Percentiles rank a stretch among this genome's conserved stretches.
phyloP scores from a whole-genome alignment of 495 filamentous ascomycete species.

The Echria macrotheca region DNA sequence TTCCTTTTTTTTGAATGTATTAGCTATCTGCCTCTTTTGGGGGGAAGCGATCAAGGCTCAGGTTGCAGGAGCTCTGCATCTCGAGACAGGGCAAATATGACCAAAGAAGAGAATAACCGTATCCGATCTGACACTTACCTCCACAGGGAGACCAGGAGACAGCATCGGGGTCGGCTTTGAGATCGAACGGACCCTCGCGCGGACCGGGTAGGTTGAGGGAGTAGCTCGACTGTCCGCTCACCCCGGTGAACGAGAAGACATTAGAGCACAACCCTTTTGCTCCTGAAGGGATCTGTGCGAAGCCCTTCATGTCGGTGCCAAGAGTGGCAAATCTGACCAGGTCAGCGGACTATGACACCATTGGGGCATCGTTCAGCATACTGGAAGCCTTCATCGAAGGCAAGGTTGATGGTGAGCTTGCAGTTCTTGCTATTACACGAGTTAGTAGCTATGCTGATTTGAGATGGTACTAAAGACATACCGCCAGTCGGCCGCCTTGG shows the following conservation, averaged over 20 bases:
- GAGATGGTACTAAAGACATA: too few species aligned
- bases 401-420: conserved; percentile 12
- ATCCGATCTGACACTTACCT: too few species aligned
- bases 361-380: too few species aligned
- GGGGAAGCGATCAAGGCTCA: too few species aligned
- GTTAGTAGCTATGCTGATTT: too few species aligned
- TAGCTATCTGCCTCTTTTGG: too few species aligned
- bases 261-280: conserved; percentile 18
- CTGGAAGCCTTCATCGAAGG: conserved; percentile 9
- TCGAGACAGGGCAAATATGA: too few species aligned
- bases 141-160: conserved; percentile 19
- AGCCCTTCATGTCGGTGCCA: conserved; percentile 18
- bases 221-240: conserved; percentile 12
- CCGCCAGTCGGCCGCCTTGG: background rate
- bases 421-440: conserved; percentile 13
- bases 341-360: too few species aligned
- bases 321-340: conserved; percentile 7
- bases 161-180: conserved; percentile 15
- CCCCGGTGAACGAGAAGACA: conserved; percentile 24
- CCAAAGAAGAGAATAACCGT: too few species aligned
- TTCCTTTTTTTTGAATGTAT: too few species aligned
- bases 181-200: conserved; percentile 16
- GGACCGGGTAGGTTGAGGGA: conserved; percentile 11
- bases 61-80: too few species aligned
- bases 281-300: conserved; percentile 21